Conservation (phyloP, 495 filamentous ascomycete species). For the Daldinia childiae region DNA sequence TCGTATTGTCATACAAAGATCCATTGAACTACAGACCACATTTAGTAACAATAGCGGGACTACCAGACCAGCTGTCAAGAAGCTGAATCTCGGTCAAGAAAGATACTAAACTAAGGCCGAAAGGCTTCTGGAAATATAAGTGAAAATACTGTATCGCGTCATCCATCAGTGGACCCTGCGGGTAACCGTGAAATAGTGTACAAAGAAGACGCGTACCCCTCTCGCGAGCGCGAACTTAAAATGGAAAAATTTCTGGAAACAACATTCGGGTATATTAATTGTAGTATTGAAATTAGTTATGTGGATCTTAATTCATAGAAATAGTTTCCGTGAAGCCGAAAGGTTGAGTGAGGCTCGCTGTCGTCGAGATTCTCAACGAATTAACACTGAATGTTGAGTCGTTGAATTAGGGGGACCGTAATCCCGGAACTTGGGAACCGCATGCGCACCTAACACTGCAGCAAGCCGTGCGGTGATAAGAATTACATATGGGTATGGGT, state of each 20-base stretch:
- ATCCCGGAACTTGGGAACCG: constrained; percentile 9
- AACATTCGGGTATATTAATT: not conserved
- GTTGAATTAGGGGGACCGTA: not conserved
- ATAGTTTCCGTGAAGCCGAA: not conserved
- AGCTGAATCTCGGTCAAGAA: not conserved
- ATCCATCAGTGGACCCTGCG: not conserved
- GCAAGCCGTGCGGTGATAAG: constrained; percentile 13
- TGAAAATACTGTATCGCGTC: not conserved
- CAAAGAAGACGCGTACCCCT: not conserved
- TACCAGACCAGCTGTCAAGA: not conserved
- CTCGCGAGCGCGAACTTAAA: not conserved
- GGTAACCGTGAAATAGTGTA: not conserved
- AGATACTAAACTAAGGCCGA: not conserved
- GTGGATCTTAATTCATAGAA: not conserved
- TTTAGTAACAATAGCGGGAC: not conserved
- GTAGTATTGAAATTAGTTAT: not conserved
- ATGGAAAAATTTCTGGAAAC: not conserved
- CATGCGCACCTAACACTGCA: constrained; percentile 10
- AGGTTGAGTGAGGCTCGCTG: not conserved
- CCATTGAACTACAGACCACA: not conserved
- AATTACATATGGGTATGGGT: not conserved
- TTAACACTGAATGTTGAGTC: constrained; percentile 2
- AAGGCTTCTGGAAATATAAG: not conserved
- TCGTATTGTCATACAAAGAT: not conserved
- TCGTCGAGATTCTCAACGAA: constrained; percentile 1